phyloP scores from a whole-genome alignment of 805 yeast species.

The Ogataea zsoltii region DNA sequence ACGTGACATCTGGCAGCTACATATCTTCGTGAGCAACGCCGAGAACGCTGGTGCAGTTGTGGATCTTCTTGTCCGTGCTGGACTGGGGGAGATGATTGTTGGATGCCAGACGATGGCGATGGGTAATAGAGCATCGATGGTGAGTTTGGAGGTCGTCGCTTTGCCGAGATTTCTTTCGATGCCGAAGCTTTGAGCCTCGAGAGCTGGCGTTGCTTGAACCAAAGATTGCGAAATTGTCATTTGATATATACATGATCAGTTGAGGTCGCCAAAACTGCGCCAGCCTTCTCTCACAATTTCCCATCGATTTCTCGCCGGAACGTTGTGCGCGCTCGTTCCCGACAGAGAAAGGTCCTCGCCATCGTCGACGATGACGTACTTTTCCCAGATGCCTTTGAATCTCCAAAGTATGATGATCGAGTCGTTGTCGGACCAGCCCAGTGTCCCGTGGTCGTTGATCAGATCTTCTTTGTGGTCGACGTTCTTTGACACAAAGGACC shows the following conservation, averaged over 20 bases:
- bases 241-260: conserved; percentile 15
- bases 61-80: conserved; percentile 9
- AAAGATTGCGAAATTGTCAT: too few species aligned
- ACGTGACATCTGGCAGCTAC: conserved; percentile 4
- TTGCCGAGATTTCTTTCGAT: not conserved
- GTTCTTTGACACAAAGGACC: conserved; percentile 83
- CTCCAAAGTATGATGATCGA: conserved; percentile 77
- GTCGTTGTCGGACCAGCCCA: conserved; percentile 81
- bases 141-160: conserved; percentile 1
- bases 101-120: conserved; percentile 38
- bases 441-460: conserved; percentile 41
- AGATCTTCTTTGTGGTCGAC: conserved; percentile 38
- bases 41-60: conserved; percentile 13
- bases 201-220: too few species aligned
- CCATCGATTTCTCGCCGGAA: conserved; percentile 36
- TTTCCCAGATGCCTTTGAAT: conserved; percentile 78
- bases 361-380: conserved; percentile 67
- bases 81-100: conserved; percentile 11
- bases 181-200: not conserved
- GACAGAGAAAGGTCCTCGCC: conserved; percentile 21
- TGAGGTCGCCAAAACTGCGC: conserved; percentile 53
- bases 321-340: not conserved
- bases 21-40: conserved; percentile 2
- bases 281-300: conserved; percentile 70
- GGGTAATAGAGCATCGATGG: conserved; percentile 41